phyloP scores from a whole-genome alignment of 164 flowering plant species.

The Buxus sempervirens region DNA sequence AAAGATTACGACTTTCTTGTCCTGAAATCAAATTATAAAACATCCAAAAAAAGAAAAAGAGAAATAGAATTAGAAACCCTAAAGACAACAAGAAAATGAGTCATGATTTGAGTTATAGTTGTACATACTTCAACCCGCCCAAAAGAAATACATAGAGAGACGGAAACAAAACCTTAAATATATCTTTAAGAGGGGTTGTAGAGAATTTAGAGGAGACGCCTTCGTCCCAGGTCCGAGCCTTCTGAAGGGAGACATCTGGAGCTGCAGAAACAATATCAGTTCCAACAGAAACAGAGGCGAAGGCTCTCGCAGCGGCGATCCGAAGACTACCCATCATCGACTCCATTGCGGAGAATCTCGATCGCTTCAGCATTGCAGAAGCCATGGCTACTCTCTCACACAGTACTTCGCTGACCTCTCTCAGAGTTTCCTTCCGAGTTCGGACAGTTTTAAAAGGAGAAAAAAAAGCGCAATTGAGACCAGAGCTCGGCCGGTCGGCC shows the following conservation, averaged over 20 bases:
- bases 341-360: conserved; percentile 21
- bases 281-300: conserved; percentile 65
- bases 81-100: background rate
- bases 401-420: background rate
- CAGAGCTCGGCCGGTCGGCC: too few relatives aligned
- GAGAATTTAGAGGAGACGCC: conserved; percentile 91
- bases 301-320: conserved; percentile 36
- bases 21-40: conserved; percentile 46
- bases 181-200: conserved; percentile 73
- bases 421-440: too few relatives aligned
- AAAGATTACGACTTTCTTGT: conserved; percentile 90
- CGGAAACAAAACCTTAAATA: conserved; percentile 55
- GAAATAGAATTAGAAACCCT: background rate
- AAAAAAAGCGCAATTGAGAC: too few relatives aligned
- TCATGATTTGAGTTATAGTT: background rate
- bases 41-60: conserved; percentile 1
- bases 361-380: conserved; percentile 39
- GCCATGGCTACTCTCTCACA: conserved; percentile 28
- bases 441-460: too few relatives aligned
- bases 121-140: background rate
- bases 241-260: conserved; percentile 75
- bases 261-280: conserved; percentile 74
- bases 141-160: conserved; percentile 1
- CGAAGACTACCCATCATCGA: conserved; percentile 20
- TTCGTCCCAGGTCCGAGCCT: conserved; percentile 92